These are phyloP conservation scores for Reutealis trisperma DNA, from an alignment of 345 rosid species.

Conservation along the genomic window DNA sequence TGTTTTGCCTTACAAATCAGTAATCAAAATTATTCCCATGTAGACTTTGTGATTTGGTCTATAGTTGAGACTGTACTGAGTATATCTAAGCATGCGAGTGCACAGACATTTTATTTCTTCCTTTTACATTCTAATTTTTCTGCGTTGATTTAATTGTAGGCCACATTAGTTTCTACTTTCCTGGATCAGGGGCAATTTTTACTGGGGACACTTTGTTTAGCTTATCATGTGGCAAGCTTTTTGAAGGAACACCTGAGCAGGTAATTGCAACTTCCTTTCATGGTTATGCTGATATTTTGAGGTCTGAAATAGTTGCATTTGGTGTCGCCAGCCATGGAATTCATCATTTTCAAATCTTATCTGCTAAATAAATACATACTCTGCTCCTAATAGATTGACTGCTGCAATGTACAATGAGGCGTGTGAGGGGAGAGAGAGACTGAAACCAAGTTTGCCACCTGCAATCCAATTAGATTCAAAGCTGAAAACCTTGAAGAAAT, in stretches of 20 bases:
- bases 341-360: not conserved
- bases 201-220: constrained; percentile 93
- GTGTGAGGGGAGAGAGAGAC: too few species aligned
- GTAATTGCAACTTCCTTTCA: constrained; percentile 36
- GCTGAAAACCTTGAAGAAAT: not conserved
- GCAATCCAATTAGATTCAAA: too few species aligned
- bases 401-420: too few species aligned
- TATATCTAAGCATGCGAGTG: not conserved
- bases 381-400: too few species aligned
- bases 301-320: not conserved
- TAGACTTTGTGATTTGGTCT: not conserved
- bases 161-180: constrained; percentile 94
- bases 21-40: not conserved
- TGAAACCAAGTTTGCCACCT: too few species aligned
- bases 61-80: not conserved
- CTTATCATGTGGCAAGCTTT: constrained; percentile 94
- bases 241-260: constrained; percentile 92
- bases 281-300: not conserved
- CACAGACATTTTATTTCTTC: not conserved
- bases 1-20: not conserved
- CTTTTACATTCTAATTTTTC: not conserved
- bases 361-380: too few species aligned
- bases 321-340: not conserved
- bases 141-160: constrained; percentile 45
- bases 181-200: constrained; percentile 80